These are phyloP conservation scores for Trichoderma citrinoviride DNA, from an alignment of 2,329 filamentous ascomycete species.

Conservation along the genomic window DNA sequence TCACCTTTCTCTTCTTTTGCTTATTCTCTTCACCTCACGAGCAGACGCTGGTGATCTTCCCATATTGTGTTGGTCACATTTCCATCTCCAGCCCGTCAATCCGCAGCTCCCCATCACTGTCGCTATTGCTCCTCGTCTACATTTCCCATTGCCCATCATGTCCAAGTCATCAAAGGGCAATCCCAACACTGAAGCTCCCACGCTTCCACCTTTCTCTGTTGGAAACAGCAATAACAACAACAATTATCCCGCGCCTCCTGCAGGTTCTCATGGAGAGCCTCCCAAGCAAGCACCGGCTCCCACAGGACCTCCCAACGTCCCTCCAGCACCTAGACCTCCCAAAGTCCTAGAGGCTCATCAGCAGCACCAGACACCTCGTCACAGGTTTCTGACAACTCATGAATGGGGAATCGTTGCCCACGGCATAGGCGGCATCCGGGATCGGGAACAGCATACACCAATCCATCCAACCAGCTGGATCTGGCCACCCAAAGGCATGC, in stretches of 20 bases:
- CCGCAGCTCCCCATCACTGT: background rate
- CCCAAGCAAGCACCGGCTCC: background rate
- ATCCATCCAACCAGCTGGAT: slow-evolving; percentile 42
- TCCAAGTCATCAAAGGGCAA: slow-evolving; percentile 16
- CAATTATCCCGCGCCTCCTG: background rate
- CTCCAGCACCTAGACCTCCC: background rate
- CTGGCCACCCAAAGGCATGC: slow-evolving; percentile 49
- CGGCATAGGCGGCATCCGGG: slow-evolving; percentile 47
- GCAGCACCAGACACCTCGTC: slow-evolving; percentile 25
- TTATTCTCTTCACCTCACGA: background rate
- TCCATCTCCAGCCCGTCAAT: background rate
- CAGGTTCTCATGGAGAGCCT: background rate
- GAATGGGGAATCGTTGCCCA: slow-evolving; percentile 49
- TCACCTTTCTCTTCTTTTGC: background rate
- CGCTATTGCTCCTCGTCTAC: background rate
- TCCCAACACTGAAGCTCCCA: slow-evolving; percentile 12
- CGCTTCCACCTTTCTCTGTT: slow-evolving; percentile 21
- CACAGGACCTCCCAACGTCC: background rate
- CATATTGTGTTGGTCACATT: background rate
- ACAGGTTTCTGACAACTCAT: slow-evolving; percentile 42
- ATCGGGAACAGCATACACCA: slow-evolving; percentile 43
- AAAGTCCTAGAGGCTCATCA: slow-evolving; percentile 22
- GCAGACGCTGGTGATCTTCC: background rate
- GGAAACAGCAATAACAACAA: background rate
- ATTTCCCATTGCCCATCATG: slow-evolving; percentile 12